Evolutionary conservation across 2,329 filamentous ascomycete species (phyloP), one percentile per base, ranked within the genome.

Genomic region (Colletotrichum neosansevieriae): DNA sequence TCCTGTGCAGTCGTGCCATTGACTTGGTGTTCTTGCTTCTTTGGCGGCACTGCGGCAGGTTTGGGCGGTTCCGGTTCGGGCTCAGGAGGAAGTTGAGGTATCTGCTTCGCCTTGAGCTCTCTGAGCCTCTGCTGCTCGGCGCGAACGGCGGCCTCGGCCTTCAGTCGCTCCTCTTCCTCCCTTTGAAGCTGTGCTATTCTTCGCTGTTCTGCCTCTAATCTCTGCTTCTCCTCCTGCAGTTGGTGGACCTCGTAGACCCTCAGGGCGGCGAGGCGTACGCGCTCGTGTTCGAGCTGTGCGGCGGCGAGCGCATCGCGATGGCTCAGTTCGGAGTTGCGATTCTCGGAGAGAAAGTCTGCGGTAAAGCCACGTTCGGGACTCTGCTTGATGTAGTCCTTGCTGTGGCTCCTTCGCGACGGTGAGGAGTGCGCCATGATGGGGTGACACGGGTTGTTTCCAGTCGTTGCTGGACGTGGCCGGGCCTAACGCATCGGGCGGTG

Each of bases 301-400:
- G 86, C 86, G 51, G 86, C 87, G 15, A 95, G 85, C 13, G 91
- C 91, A 72, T 89, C 86, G 66, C 86, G 84, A 75, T 93, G 91
- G 63, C 83, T 84, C 57, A 86, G 81, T 74, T 90, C 89, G 38
- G 86, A 87, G 71, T 92, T 89, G 40, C 87, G 85, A 36, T 87
- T 84, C 58, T 89, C 86, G 45, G 83, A 82, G 67, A 94, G 89
- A 32, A 93, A 85, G 24, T 83, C 85, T 21, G 88, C 85, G 47
- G 88, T 82, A 68, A 87, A 87, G 9, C 79, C 73, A 58, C 80
- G 77, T 21, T 82, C 79, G 9, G 82, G 82, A 69, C 79, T 84
- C 10, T 80, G 79, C 65, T 78, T 76, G 70, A 79, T 75, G 69
- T 79, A 79, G 62, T 75, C 74, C 64, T 72, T 74, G 45, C 34